A percentile compares a stretch with the other conserved stretches of the same genome.
Evolutionary conservation across 2,329 filamentous ascomycete species (phyloP).

Genomic region (Penicillium sp.): DNA sequence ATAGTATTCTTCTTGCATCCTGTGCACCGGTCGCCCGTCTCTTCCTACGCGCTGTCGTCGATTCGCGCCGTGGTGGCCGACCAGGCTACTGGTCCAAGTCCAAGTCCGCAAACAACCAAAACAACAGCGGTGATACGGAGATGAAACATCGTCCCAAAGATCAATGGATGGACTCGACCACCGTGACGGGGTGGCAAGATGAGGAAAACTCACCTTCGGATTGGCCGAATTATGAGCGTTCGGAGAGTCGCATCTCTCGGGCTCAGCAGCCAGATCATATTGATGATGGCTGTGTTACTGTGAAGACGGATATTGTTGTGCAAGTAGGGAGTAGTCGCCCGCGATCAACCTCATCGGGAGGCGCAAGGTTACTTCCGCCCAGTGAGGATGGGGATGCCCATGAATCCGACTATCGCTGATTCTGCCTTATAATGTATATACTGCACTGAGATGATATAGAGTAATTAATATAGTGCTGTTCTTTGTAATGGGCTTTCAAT

Average conservation of each 20-base stretch:
- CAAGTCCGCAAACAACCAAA: constrained; percentile 16
- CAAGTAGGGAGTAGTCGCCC: constrained; percentile 20
- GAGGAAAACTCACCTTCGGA: constrained; percentile 12
- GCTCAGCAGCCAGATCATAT: constrained; percentile 11
- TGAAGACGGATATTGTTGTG: constrained; percentile 34
- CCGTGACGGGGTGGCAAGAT: constrained; percentile 9
- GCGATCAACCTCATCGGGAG: constrained; percentile 18
- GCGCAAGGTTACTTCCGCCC: constrained; percentile 13
- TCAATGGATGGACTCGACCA: constrained; percentile 20
- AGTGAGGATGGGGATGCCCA: constrained; percentile 9
- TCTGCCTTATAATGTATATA: neutral
- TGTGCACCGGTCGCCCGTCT: constrained; percentile 36
- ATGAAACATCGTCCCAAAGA: constrained; percentile 14
- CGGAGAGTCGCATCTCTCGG: constrained; percentile 10
- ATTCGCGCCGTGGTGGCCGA: constrained; percentile 22
- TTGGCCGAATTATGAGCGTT: constrained; percentile 13
- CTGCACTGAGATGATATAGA: too few species aligned
- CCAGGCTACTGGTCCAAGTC: constrained; percentile 25
- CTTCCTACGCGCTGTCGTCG: constrained; percentile 31
- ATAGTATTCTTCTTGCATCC: constrained; percentile 37
- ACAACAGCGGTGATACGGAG: constrained; percentile 7
- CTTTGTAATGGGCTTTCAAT: too few species aligned
- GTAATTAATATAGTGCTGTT: too few species aligned
- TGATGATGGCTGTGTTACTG: constrained; percentile 22
- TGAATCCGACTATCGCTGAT: neutral